Base-by-base conservation (phyloP, 768 basidiomycete genomes). In the Boletellus emodensis region DNA sequence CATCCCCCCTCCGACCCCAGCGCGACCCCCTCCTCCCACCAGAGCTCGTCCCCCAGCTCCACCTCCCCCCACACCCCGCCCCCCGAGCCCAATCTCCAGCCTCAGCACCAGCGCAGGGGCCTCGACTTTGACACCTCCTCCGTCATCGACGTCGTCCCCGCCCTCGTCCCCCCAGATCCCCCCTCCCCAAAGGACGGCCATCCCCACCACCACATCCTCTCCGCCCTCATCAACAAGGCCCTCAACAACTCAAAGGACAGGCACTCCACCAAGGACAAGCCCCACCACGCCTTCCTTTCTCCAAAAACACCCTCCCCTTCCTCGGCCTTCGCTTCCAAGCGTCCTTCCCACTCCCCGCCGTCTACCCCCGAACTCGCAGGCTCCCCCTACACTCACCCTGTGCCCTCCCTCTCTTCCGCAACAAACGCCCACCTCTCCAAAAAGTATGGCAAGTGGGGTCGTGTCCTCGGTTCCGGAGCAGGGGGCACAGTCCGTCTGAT, bases 371-470 rank as follows among this genome's bases (percentile, higher is more conserved):
- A 62, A 10, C 62, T 57, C 30, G 46, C 53, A 49, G 18, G 57
- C 2, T 41, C 71, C 50, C 42, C 54, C 56, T 43, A 52, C 52
- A 53, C 66, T 13, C 68, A 73, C 22, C 71, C 74, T 49, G 71
- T 82, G 34, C 66, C 75, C 22, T 88, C 89, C 3, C 80, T 93
- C 20, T 83, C 87, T 13, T 83, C 85, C 43, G 90, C 87, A 6
- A 91, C 90, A 3, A 85, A 94, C 46, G 90, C 90, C 13, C 94
- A 96, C 67, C 75, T 99, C 50, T 75, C 87, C n/a, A 98, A 98
- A 75, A 98, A 97, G 76, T 99, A 99, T 60, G 96, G 96, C 57
- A 99, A 99, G 67, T 96, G 96, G 90, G 96, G 95, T 35, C 83
- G 90, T 45, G 83, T 96, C 15, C 82, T 99, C 9, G 96, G 96